These are phyloP conservation scores for Fragilariopsis cylindrus DNA, from an alignment of 108 stramenopile species.

Conservation along the genomic window DNA sequence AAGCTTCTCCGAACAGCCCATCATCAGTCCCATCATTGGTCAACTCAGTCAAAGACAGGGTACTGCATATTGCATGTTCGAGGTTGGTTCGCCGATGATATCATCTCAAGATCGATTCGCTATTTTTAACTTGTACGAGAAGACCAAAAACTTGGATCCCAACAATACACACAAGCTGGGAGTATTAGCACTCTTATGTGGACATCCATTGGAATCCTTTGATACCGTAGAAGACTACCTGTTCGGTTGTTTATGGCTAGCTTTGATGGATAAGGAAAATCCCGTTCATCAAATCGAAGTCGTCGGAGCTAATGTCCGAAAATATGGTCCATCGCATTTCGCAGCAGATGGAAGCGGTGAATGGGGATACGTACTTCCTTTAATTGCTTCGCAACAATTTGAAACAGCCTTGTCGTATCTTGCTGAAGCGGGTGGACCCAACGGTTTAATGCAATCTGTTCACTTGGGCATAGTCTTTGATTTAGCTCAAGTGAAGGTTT, in stretches of 20 bases:
- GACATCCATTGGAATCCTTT: constrained; percentile 26
- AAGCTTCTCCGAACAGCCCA: constrained; percentile 14
- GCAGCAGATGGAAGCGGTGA: constrained; percentile 59
- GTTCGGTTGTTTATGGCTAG: constrained; percentile 65
- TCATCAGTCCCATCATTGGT: constrained; percentile 16
- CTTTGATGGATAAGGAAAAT: constrained; percentile 41
- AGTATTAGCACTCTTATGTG: constrained; percentile 40
- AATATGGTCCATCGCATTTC: constrained; percentile 79
- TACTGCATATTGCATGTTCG: constrained; percentile 31
- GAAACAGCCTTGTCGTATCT: constrained; percentile 64
- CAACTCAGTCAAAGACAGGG: constrained; percentile 23
- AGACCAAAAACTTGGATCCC: constrained; percentile 30
- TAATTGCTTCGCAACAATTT: constrained; percentile 76
- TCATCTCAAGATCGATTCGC: constrained; percentile 12
- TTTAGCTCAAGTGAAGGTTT: constrained; percentile 10
- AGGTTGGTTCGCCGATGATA: constrained; percentile 26
- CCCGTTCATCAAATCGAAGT: constrained; percentile 38
- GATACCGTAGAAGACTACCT: constrained; percentile 81
- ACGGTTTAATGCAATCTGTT: constrained; percentile 72
- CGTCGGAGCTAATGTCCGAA: constrained; percentile 56
- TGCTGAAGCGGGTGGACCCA: constrained; percentile 58
- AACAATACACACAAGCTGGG: constrained; percentile 39
- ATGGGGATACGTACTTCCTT: constrained; percentile 74
- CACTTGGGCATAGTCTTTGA: constrained; percentile 54
- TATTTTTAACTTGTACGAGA: constrained; percentile 32